phyloP scores from a whole-genome alignment of 2,329 filamentous ascomycete genomes.

The Nemania bipapillata region DNA sequence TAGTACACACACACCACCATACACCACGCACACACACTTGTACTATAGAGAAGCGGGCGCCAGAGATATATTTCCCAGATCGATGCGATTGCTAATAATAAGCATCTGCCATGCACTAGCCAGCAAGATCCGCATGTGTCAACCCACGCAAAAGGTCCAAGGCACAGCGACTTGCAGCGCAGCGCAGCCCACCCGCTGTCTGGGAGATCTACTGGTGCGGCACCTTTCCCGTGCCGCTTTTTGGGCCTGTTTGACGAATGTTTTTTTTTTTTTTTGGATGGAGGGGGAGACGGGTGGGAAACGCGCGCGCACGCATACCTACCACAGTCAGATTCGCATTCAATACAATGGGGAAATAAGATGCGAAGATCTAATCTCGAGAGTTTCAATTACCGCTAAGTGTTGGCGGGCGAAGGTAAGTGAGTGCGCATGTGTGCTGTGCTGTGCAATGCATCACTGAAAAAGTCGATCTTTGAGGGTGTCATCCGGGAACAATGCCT shows the following conservation, averaged over 20 bases:
- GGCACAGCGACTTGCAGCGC: neutral
- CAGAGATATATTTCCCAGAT: constrained; percentile 10
- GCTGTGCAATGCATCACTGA: neutral
- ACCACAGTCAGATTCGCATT: neutral
- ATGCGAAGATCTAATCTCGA: neutral
- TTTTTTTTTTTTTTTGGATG: constrained; percentile 4
- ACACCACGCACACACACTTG: neutral
- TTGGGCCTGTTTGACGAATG: neutral
- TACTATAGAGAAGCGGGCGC: neutral
- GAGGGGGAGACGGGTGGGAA: neutral
- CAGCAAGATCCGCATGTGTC: constrained; percentile 31
- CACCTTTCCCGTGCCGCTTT: constrained; percentile 29
- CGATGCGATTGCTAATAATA: constrained; percentile 33
- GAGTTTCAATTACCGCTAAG: neutral
- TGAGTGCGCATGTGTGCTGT: neutral
- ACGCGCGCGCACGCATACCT: neutral
- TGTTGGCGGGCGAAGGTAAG: neutral
- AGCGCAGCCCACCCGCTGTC: constrained; percentile 12
- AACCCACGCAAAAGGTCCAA: constrained; percentile 22
- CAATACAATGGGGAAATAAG: neutral
- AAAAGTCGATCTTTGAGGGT: constrained; percentile 16
- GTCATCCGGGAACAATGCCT: constrained; percentile 28
- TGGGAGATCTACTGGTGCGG: constrained; percentile 29
- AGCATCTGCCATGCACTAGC: constrained; percentile 27
- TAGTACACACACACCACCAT: neutral